Evolutionary conservation across 805 yeast species (phyloP).

Genomic region (Pichia cephalocereana): DNA sequence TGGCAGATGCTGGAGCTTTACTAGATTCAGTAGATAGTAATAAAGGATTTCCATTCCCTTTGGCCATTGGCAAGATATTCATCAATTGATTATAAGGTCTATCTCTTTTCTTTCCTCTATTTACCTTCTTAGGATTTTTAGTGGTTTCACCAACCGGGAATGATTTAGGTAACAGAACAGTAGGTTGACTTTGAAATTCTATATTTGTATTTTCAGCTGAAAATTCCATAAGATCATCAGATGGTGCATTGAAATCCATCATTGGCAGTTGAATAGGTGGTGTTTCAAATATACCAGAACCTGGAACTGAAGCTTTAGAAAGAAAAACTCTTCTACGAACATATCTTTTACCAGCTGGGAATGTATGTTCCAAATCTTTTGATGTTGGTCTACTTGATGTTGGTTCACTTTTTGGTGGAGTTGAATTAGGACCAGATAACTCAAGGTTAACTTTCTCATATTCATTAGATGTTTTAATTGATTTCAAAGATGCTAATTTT

Average conservation of each 20-base stretch:
- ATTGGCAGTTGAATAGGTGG: slow-evolving; percentile 7
- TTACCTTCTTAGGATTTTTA: not conserved
- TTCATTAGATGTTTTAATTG: not conserved
- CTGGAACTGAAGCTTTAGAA: slow-evolving; percentile 8
- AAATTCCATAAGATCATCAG: not conserved
- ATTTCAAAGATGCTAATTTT: not conserved
- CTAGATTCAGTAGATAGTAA: too few relatives aligned
- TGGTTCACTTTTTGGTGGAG: not conserved
- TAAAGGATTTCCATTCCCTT: not conserved
- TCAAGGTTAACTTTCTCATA: not conserved
- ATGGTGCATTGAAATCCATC: not conserved
- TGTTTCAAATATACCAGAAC: slow-evolving; percentile 9
- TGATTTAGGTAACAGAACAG: not conserved
- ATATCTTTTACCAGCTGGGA: slow-evolving; percentile 1
- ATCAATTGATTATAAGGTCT: not conserved
- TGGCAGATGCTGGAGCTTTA: not conserved
- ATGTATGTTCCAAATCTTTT: not conserved
- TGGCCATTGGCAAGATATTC: not conserved
- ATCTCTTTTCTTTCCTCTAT: not conserved
- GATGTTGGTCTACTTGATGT: not conserved
- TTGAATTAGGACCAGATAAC: not conserved
- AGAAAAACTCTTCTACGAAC: slow-evolving; percentile 6
- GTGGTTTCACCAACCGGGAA: not conserved
- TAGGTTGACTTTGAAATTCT: slow-evolving; percentile 8
- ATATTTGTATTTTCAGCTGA: not conserved